These are phyloP conservation scores for Aspergillus sp. DNA, from an alignment of 2,329 filamentous ascomycete species.

Conservation along the genomic window DNA sequence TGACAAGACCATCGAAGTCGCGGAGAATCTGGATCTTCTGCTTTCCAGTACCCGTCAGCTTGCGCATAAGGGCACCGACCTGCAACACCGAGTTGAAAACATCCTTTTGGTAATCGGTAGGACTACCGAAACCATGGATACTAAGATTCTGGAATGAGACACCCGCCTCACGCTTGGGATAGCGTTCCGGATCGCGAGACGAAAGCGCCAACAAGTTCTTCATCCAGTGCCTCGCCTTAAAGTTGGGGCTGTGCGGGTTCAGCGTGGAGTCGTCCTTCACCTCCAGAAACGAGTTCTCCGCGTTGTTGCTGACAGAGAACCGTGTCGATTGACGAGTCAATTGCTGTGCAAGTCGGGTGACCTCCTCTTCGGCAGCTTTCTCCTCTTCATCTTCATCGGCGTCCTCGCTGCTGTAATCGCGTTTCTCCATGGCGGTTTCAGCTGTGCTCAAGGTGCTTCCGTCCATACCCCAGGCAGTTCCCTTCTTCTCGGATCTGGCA, in stretches of 20 bases:
- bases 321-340: constrained; percentile 40
- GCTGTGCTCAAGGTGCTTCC: constrained; percentile 30
- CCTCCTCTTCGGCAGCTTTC: constrained; percentile 29
- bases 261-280: constrained; percentile 38
- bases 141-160: constrained; percentile 68
- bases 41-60: constrained; percentile 38
- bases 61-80: constrained; percentile 36
- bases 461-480: constrained; percentile 5
- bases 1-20: constrained; percentile 65
- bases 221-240: constrained; percentile 50
- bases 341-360: constrained; percentile 37
- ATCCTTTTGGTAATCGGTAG: constrained; percentile 66
- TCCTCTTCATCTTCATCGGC: constrained; percentile 26
- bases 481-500: neutral
- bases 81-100: constrained; percentile 42
- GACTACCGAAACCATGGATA: constrained; percentile 66
- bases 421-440: constrained; percentile 29
- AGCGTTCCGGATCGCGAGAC: constrained; percentile 55
- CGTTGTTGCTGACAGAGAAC: constrained; percentile 25
- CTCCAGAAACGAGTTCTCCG: constrained; percentile 41
- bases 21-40: constrained; percentile 62
- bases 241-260: constrained; percentile 49
- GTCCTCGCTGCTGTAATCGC: constrained; percentile 24
- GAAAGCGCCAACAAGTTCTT: constrained; percentile 49
- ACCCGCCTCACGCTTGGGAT: constrained; percentile 59